phyloP scores from a whole-genome alignment of 495 filamentous ascomycete species.

The Tuber brumale region DNA sequence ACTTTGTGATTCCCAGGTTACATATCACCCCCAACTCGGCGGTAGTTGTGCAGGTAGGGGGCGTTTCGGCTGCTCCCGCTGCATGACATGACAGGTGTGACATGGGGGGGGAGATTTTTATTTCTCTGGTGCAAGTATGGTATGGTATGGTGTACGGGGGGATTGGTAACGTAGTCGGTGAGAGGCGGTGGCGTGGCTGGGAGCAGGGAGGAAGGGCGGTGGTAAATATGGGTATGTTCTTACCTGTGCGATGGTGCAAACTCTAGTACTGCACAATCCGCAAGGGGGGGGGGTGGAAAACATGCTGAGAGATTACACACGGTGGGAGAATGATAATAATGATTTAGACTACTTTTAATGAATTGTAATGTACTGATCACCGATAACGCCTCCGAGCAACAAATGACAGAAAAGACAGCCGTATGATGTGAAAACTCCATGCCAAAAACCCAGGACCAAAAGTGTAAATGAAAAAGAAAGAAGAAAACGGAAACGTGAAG shows the following conservation, averaged over 20 bases:
- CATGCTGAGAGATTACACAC: background rate
- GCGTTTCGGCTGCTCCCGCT: background rate
- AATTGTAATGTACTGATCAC: background rate
- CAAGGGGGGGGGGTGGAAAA: background rate
- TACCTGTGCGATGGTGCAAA: background rate
- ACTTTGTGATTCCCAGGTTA: background rate
- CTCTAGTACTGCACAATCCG: background rate
- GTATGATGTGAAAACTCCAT: background rate
- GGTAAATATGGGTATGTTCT: background rate
- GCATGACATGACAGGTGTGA: background rate
- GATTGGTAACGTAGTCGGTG: too few species aligned
- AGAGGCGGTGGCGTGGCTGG: too few species aligned
- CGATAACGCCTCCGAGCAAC: background rate
- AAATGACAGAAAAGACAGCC: background rate
- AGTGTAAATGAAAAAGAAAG: background rate
- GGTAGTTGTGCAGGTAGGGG: background rate
- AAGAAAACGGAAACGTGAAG: background rate
- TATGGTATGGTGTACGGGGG: too few species aligned
- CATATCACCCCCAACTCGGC: background rate
- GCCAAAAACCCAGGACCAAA: background rate
- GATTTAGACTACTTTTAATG: background rate
- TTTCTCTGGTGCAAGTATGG: background rate
- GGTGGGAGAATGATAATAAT: background rate
- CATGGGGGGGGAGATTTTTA: background rate
- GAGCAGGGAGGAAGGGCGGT: too few species aligned